A percentile compares a stretch with the other conserved stretches of the same genome.
Evolutionary conservation across 2,329 filamentous ascomycete genomes (phyloP).

Genomic region (Cladobotryum mycophilum): DNA sequence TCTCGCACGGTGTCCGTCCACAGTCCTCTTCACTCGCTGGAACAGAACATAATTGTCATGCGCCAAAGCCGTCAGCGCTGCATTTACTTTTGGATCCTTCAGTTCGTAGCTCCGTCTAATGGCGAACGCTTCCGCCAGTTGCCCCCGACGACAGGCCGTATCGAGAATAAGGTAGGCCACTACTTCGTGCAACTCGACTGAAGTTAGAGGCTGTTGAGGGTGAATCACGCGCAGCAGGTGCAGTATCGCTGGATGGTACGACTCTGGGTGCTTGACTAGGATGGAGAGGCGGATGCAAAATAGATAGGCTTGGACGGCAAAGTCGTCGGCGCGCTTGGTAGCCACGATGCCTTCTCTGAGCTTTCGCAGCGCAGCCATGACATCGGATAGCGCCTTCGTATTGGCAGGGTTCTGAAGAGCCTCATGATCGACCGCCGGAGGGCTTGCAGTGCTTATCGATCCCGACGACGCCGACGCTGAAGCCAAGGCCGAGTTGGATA

Average conservation of each 20-base stretch:
- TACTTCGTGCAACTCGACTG: slow-evolving; percentile 71
- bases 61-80: slow-evolving; percentile 62
- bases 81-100: slow-evolving; percentile 61
- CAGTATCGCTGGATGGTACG: slow-evolving; percentile 81
- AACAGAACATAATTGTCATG: slow-evolving; percentile 81
- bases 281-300: slow-evolving; percentile 85
- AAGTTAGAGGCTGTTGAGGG: slow-evolving; percentile 58
- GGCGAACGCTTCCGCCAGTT: slow-evolving; percentile 67
- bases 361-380: slow-evolving; percentile 82
- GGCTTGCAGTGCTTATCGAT: neutral
- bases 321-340: slow-evolving; percentile 66
- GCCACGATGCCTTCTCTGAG: slow-evolving; percentile 85
- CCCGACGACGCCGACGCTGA: neutral
- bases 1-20: slow-evolving; percentile 73
- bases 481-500: slow-evolving; percentile 7
- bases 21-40: slow-evolving; percentile 60
- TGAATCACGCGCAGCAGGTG: slow-evolving; percentile 72
- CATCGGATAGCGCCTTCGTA: slow-evolving; percentile 61
- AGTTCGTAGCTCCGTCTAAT: slow-evolving; percentile 57
- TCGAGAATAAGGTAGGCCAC: slow-evolving; percentile 79
- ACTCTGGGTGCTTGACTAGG: slow-evolving; percentile 73
- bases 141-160: slow-evolving; percentile 73
- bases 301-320: slow-evolving; percentile 82
- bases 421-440: slow-evolving; percentile 2
- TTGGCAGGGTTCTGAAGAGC: slow-evolving; percentile 26